Conservation (phyloP, 2,329 filamentous ascomycete genomes). For the Phaeosphaeriaceae sp. region DNA sequence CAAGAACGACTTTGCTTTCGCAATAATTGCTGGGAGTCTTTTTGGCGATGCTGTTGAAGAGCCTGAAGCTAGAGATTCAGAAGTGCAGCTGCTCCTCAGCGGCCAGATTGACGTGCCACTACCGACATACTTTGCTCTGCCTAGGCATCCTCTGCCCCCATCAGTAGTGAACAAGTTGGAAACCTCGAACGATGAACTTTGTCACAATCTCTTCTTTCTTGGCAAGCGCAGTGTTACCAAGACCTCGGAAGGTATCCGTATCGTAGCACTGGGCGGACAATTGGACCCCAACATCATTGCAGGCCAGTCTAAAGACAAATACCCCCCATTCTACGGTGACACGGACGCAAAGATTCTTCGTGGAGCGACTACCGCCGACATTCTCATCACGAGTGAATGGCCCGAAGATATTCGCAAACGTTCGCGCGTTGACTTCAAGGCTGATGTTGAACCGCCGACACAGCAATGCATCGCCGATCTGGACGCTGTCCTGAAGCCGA, state of each 20-base stretch:
- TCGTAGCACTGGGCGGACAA: slow-evolving; percentile 83
- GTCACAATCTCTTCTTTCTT: slow-evolving; percentile 88
- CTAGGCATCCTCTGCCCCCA: slow-evolving; percentile 73
- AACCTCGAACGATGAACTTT: slow-evolving; percentile 73
- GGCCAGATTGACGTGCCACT: slow-evolving; percentile 78
- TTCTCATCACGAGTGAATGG: slow-evolving; percentile 88
- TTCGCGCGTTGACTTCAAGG: slow-evolving; percentile 68
- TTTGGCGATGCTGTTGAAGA: slow-evolving; percentile 64
- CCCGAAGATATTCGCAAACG: slow-evolving; percentile 74
- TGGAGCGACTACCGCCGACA: slow-evolving; percentile 80
- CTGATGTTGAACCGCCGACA: slow-evolving; percentile 61
- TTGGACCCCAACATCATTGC: slow-evolving; percentile 67
- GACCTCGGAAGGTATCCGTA: slow-evolving; percentile 85
- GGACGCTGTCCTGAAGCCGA: slow-evolving; percentile 80
- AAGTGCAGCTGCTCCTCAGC: slow-evolving; percentile 69
- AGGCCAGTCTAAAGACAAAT: slow-evolving; percentile 73
- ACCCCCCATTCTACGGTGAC: slow-evolving; percentile 78
- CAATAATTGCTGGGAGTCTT: slow-evolving; percentile 82
- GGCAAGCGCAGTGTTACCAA: slow-evolving; percentile 85
- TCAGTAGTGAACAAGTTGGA: slow-evolving; percentile 76
- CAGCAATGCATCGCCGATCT: slow-evolving; percentile 79
- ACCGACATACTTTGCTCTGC: slow-evolving; percentile 90
- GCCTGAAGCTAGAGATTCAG: slow-evolving; percentile 62
- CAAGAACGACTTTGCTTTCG: slow-evolving; percentile 89
- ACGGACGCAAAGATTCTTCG: slow-evolving; percentile 78